Evolutionary conservation across 371 early-diverging fungal species (phyloP), one percentile per base, ranked within the genome.

Genomic region (Entomophthora muscae): DNA sequence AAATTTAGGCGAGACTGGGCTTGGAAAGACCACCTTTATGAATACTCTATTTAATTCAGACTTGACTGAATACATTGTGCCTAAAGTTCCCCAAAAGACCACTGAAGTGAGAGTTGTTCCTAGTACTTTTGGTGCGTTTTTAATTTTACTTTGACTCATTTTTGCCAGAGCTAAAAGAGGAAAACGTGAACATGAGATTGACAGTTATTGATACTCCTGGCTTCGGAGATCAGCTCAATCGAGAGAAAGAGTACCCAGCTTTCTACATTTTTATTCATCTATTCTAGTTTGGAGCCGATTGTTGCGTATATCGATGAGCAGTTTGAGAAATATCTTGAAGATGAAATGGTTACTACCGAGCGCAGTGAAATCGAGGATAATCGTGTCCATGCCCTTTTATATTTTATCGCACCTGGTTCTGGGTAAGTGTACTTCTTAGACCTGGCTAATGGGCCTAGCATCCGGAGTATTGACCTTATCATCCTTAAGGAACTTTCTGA

Each of bases 201-300:
- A 89, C 91, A 27, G 78, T 93, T 60, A 82, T 96, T 61, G 95
- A 96, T 72, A 95, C 95, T 2, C 95, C 97, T 17, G 97, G 96
- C 7, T 95, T 94, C 73, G 95, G 93, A 32, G 93, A 94, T 72
- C 82, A 82, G 53, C 66, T 85, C 51, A 80, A 85, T 69, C 78
- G 86, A 64, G 79, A 78, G 61, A 78, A 85, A 68, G 90, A 96
- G 86, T 82, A 75, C 53, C 76, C n/a, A 57, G 13, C 28, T 27
- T 52, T 13, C 5, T 13, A 32, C 52, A 27, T 32, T 54, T 32
- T 3, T 5, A 63, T 54, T 32, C 53, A 33, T 61, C 13, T 33
- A 53, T n/a, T n/a, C n/a, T 65, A 86, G 88, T 66, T 77, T 89
- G 64, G 69, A 75, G 42, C 83, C 87, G 28, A 89, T 95, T 70